A percentile compares a stretch with the other conserved stretches of the same genome.
Evolutionary conservation across 352 stramenopile genomes (phyloP).

Genomic region (Phytophthora melonis): DNA sequence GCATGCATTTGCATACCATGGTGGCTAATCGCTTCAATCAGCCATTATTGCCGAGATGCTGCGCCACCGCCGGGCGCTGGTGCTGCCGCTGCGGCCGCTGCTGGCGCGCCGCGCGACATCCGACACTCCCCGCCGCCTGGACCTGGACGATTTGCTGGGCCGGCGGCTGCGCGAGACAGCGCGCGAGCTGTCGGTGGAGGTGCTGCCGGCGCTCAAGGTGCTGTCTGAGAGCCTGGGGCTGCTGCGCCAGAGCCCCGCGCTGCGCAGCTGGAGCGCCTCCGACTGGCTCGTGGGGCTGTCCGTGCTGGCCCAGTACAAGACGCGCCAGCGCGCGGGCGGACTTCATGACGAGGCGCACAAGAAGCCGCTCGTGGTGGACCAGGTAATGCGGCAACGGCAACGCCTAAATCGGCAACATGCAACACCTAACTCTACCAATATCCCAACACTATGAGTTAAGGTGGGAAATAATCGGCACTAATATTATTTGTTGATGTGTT

Average conservation of each 20-base stretch:
- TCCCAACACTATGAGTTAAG: too few relatives aligned
- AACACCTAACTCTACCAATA: too few relatives aligned
- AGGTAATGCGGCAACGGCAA: conserved; percentile 17
- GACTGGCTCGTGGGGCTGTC: conserved; percentile 88
- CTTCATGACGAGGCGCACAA: conserved; percentile 39
- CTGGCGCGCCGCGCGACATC: conserved; percentile 9
- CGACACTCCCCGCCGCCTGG: conserved; percentile 2
- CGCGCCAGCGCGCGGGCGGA: conserved; percentile 40
- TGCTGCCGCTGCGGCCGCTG: not conserved
- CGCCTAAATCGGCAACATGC: too few relatives aligned
- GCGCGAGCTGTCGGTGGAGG: conserved; percentile 63
- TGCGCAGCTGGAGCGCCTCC: conserved; percentile 76
- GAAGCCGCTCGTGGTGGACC: conserved; percentile 35
- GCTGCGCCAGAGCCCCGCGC: conserved; percentile 60
- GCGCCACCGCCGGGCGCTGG: not conserved
- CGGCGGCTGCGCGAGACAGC: conserved; percentile 37
- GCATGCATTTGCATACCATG: too few relatives aligned
- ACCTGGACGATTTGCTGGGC: conserved; percentile 35
- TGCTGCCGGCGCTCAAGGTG: conserved; percentile 79
- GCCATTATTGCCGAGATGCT: too few relatives aligned
- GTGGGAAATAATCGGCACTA: too few relatives aligned
- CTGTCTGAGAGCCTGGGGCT: conserved; percentile 77
- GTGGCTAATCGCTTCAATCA: not conserved
- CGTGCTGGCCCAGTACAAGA: conserved; percentile 79
- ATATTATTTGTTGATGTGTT: too few relatives aligned